phyloP scores from a whole-genome alignment of 2,329 filamentous ascomycete species.

The Incumbomyces delicatus region DNA sequence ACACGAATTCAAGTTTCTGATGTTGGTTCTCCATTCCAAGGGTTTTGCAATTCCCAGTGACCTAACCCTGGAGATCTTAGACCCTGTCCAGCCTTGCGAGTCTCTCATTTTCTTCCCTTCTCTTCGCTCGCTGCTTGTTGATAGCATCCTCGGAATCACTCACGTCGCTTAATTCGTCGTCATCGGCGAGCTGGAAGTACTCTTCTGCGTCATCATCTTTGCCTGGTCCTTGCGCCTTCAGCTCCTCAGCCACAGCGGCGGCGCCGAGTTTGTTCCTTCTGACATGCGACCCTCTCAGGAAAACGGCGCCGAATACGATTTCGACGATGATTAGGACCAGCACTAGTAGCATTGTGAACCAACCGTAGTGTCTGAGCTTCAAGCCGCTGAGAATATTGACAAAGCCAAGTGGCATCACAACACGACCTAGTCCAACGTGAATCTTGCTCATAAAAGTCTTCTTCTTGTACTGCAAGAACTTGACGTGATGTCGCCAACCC shows the following conservation, averaged over 20 bases:
- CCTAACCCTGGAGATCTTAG: not conserved
- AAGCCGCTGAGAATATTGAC: conserved; percentile 18
- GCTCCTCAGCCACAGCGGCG: conserved; percentile 8
- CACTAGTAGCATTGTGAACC: conserved; percentile 15
- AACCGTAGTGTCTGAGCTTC: conserved; percentile 19
- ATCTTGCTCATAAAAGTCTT: conserved; percentile 18
- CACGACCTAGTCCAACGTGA: conserved; percentile 24
- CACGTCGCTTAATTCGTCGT: conserved; percentile 11
- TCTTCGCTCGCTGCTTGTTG: conserved; percentile 12
- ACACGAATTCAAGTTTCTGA: too few relatives aligned
- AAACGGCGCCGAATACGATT: conserved; percentile 11
- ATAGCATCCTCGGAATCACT: conserved; percentile 12
- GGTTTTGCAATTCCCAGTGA: too few relatives aligned
- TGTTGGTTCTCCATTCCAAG: too few relatives aligned
- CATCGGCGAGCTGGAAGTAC: conserved; percentile 20
- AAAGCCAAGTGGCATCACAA: conserved; percentile 22
- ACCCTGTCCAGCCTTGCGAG: conserved; percentile 18
- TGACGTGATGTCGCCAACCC: conserved; percentile 31
- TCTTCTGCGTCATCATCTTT: conserved; percentile 18
- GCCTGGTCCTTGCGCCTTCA: conserved; percentile 2
- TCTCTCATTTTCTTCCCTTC: conserved; percentile 15
- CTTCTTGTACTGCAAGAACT: conserved; percentile 22
- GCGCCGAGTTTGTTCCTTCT: conserved; percentile 1
- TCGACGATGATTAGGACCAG: conserved; percentile 15
- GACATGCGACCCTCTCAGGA: conserved; percentile 8